Conservation (phyloP, 805 yeast species). For the Grigorovia humatica region DNA sequence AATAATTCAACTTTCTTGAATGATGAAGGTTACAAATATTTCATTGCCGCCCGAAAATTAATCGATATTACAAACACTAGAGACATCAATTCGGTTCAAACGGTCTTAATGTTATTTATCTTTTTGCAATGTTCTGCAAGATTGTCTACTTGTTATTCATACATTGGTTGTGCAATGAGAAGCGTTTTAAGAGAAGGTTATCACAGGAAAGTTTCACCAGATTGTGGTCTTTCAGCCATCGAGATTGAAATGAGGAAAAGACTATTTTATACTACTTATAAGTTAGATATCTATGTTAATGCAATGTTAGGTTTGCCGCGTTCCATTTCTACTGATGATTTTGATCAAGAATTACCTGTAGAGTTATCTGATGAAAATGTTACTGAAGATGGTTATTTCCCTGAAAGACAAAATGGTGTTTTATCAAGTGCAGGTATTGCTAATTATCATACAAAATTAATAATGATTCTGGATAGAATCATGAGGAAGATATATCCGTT, state of each 20-base stretch:
- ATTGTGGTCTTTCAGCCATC: conserved; percentile 43
- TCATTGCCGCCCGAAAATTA: conserved; percentile 74
- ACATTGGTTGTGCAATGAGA: conserved; percentile 80
- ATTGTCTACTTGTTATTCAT: conserved; percentile 80
- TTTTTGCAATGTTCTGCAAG: conserved; percentile 82
- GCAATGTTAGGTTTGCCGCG: conserved; percentile 84
- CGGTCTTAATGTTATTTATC: conserved; percentile 75
- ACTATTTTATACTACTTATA: conserved; percentile 78
- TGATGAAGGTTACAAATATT: conserved; percentile 71
- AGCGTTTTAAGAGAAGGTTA: conserved; percentile 79
- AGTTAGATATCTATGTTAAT: conserved; percentile 83
- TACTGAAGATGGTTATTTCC: conserved; percentile 41
- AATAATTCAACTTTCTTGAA: conserved; percentile 1
- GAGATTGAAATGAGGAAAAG: conserved; percentile 80
- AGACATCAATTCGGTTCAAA: conserved; percentile 73
- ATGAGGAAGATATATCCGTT: conserved; percentile 64
- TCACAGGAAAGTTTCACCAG: conserved; percentile 56
- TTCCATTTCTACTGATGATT: conserved; percentile 60
- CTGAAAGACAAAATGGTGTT: conserved; percentile 18
- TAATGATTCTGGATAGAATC: conserved; percentile 60
- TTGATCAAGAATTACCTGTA: conserved; percentile 74
- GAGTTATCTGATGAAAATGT: conserved; percentile 83
- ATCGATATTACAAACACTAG: conserved; percentile 82
- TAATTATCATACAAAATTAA: conserved; percentile 70
- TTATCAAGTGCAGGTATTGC: conserved; percentile 45